These are phyloP conservation scores for Aureobasidium sp. DNA, from an alignment of 2,329 filamentous ascomycete genomes.

Conservation along the genomic window DNA sequence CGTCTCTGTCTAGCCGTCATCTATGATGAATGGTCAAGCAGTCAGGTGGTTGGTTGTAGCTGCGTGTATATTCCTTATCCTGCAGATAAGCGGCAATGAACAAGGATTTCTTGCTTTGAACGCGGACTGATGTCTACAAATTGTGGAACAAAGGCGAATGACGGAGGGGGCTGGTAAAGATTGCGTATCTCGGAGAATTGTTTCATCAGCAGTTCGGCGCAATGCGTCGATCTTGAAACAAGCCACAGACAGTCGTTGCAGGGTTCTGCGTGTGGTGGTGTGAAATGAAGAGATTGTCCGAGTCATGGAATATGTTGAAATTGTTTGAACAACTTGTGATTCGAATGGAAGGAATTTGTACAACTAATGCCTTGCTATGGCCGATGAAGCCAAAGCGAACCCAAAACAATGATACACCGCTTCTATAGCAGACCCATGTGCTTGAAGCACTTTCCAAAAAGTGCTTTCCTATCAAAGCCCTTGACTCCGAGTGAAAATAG, in stretches of 20 bases:
- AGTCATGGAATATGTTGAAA: not conserved
- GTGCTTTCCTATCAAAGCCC: not conserved
- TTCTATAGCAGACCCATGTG: not conserved
- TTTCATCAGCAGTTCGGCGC: conserved; percentile 4
- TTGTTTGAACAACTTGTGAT: not conserved
- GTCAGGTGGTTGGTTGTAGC: not conserved
- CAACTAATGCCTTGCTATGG: not conserved
- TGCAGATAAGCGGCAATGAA: not conserved
- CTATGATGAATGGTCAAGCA: not conserved
- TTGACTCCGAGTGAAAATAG: not conserved
- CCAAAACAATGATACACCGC: conserved; percentile 1
- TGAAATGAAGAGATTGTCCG: not conserved
- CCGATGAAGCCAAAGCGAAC: not conserved
- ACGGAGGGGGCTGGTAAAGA: conserved; percentile 6
- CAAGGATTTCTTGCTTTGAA: not conserved
- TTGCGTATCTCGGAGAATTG: conserved; percentile 6
- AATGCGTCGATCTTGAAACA: not conserved
- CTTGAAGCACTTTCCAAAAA: not conserved
- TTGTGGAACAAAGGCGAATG: not conserved
- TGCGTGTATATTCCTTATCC: not conserved
- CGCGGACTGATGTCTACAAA: not conserved
- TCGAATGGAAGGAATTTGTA: not conserved
- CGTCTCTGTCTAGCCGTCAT: not conserved
- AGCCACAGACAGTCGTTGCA: not conserved
- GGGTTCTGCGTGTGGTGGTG: not conserved